A percentile compares a stretch with the other conserved stretches of the same genome.
Evolutionary conservation across 2,329 filamentous ascomycete genomes (phyloP).

Genomic region (Epichloe typhina): DNA sequence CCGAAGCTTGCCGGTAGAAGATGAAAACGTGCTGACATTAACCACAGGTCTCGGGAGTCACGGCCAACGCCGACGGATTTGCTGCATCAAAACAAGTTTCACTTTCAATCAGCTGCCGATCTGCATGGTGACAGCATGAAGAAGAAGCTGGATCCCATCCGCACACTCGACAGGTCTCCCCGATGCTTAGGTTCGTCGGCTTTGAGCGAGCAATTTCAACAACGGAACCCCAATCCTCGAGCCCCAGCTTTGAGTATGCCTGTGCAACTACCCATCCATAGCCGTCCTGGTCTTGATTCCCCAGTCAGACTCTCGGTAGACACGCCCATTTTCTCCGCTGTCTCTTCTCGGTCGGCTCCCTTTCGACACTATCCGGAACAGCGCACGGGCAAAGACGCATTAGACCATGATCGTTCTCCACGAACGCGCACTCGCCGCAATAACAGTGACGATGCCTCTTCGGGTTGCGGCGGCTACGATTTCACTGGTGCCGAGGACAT

Average conservation of each 20-base stretch:
- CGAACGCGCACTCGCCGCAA: constrained; percentile 31
- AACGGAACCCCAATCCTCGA: constrained; percentile 24
- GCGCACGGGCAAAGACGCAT: constrained; percentile 29
- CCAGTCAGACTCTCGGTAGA: constrained; percentile 24
- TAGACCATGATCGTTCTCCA: constrained; percentile 35
- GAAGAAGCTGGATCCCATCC: constrained; percentile 39
- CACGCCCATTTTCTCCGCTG: constrained; percentile 32
- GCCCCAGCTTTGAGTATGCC: constrained; percentile 29
- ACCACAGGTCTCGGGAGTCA: constrained; percentile 28
- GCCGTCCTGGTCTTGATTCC: constrained; percentile 21
- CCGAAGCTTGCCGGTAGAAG: not conserved
- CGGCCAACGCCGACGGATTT: constrained; percentile 23
- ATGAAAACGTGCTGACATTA: constrained; percentile 1
- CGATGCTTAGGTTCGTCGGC: constrained; percentile 31
- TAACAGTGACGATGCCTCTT: constrained; percentile 39
- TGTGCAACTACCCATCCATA: constrained; percentile 30
- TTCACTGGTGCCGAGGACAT: constrained; percentile 26
- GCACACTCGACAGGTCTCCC: constrained; percentile 32
- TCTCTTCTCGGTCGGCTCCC: constrained; percentile 31
- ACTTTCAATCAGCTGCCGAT: constrained; percentile 32
- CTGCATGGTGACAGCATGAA: constrained; percentile 38
- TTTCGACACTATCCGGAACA: constrained; percentile 30
- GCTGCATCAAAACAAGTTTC: constrained; percentile 35
- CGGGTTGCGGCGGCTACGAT: constrained; percentile 31
- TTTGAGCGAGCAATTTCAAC: constrained; percentile 24